phyloP scores from a whole-genome alignment of 2,329 filamentous ascomycete species.

The Exophiala alcalophila region DNA sequence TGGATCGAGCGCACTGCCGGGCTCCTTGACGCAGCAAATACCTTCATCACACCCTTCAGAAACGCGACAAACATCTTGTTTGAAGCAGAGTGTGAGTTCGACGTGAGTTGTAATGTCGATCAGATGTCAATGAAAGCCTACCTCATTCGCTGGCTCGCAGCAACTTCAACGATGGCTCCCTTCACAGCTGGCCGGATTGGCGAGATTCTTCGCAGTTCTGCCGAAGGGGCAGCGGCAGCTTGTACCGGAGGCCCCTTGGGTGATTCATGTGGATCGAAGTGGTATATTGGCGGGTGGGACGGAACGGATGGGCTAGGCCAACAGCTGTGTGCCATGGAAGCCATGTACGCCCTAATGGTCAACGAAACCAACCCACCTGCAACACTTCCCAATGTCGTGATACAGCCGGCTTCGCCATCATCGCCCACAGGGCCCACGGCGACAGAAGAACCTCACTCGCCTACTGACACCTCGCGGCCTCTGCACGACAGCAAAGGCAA shows the following conservation, averaged over 20 bases:
- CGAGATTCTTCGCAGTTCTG: slow-evolving; percentile 57
- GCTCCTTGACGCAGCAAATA: slow-evolving; percentile 50
- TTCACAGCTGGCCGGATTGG: slow-evolving; percentile 55
- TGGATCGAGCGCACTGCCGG: slow-evolving; percentile 55
- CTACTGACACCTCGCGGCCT: slow-evolving; percentile 16
- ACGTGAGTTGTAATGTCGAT: slow-evolving; percentile 62
- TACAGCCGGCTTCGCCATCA: slow-evolving; percentile 13
- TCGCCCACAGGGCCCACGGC: slow-evolving; percentile 15
- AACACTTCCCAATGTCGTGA: slow-evolving; percentile 15
- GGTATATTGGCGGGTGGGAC: slow-evolving; percentile 55
- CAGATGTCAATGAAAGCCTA: slow-evolving; percentile 72
- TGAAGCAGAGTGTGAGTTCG: slow-evolving; percentile 65
- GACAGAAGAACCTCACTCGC: slow-evolving; percentile 7
- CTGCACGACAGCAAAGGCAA: slow-evolving; percentile 18
- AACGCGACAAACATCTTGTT: slow-evolving; percentile 55
- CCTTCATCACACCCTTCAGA: slow-evolving; percentile 49
- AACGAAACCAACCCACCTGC: slow-evolving; percentile 29
- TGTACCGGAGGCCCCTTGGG: slow-evolving; percentile 60
- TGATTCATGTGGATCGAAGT: slow-evolving; percentile 62
- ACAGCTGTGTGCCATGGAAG: slow-evolving; percentile 65
- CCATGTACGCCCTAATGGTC: slow-evolving; percentile 42
- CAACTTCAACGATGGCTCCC: slow-evolving; percentile 60
- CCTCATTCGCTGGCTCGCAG: slow-evolving; percentile 63
- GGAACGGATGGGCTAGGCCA: slow-evolving; percentile 62
- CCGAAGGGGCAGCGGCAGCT: slow-evolving; percentile 55